A percentile compares a stretch with the other conserved stretches of the same genome.
These are phyloP conservation scores for Puccinia coronata DNA, from an alignment of 1,284 basidiomycete species.

Conservation along the genomic window DNA sequence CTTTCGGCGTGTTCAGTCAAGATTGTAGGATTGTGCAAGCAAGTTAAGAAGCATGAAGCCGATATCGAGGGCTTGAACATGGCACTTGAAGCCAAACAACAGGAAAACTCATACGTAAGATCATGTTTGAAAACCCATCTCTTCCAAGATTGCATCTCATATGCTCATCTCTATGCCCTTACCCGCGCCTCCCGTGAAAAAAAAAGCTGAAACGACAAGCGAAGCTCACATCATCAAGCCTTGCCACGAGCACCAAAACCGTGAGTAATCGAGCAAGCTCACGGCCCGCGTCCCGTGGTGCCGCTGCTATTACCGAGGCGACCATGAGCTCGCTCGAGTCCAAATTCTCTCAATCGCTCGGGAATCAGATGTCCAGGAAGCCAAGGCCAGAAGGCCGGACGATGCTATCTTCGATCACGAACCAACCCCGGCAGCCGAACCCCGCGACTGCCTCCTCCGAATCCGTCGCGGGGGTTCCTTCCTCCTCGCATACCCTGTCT, in stretches of 20 bases:
- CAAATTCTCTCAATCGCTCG: background rate
- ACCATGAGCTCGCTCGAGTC: background rate
- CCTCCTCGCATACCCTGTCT: background rate
- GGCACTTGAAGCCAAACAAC: conserved; percentile 53
- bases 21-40: conserved; percentile 47
- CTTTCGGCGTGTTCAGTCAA: conserved; percentile 18
- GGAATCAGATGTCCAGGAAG: background rate
- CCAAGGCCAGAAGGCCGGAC: background rate
- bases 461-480: background rate
- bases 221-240: conserved; percentile 6
- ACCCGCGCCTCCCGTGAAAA: background rate
- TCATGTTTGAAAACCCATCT: too few species aligned
- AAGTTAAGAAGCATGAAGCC: conserved; percentile 40
- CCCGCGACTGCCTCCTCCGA: background rate
- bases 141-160: background rate
- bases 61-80: conserved; percentile 52
- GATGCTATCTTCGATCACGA: conserved; percentile 28
- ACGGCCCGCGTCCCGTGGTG: background rate
- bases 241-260: background rate
- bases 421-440: background rate
- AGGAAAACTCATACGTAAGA: conserved; percentile 49
- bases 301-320: background rate
- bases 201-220: conserved; percentile 22
- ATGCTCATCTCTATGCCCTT: background rate
- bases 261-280: conserved; percentile 5